Conservation (phyloP, 2,329 filamentous ascomycete genomes). For the Daldinia sp. region DNA sequence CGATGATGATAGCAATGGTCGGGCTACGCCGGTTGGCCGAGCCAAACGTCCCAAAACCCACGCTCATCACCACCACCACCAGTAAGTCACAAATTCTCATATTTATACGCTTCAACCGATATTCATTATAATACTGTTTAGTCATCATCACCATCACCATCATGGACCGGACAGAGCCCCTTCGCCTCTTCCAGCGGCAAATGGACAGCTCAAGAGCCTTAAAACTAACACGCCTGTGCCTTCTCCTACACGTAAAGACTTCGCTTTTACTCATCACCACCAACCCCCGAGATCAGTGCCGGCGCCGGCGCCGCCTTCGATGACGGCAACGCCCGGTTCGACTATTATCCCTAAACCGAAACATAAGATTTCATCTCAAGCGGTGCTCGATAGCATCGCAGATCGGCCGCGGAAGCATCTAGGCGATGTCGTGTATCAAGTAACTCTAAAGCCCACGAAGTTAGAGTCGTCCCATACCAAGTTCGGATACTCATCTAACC, state of each 20-base stretch:
- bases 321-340: conserved; percentile 47
- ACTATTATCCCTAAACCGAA: conserved; percentile 66
- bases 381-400: conserved; percentile 75
- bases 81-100: conserved; percentile 57
- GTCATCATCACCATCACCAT: conserved; percentile 65
- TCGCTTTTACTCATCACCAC: conserved; percentile 57
- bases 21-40: conserved; percentile 64
- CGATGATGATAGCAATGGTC: conserved; percentile 72
- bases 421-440: conserved; percentile 83
- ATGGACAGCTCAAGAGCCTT: conserved; percentile 58
- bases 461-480: conserved; percentile 54
- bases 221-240: conserved; percentile 57
- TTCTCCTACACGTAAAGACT: conserved; percentile 56
- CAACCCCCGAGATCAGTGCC: conserved; percentile 56
- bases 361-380: conserved; percentile 71
- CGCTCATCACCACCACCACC: conserved; percentile 70
- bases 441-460: conserved; percentile 65
- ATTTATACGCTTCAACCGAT: conserved; percentile 20
- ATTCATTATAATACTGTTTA: conserved; percentile 43
- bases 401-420: conserved; percentile 79
- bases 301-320: conserved; percentile 45
- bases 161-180: conserved; percentile 58
- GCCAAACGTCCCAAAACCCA: conserved; percentile 75
- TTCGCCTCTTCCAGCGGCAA: conserved; percentile 53
- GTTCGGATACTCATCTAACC: conserved; percentile 62